Evolutionary conservation across 495 filamentous ascomycete genomes (phyloP).

Genomic region (Trichocladium uniseriatum): DNA sequence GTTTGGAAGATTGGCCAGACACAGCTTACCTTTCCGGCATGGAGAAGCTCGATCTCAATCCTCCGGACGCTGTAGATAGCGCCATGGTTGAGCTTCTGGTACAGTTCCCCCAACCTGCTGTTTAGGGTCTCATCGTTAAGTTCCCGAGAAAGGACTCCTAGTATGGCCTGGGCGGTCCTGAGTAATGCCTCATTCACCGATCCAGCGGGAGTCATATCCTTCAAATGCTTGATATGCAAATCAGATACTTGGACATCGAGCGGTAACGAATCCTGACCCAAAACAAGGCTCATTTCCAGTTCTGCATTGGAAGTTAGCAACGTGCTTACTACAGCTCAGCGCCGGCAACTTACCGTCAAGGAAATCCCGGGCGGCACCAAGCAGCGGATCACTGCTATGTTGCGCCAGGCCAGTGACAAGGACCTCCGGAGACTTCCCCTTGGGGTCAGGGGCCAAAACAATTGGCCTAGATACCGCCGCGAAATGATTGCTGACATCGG

Average conservation of each 20-base stretch:
- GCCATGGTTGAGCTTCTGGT: slow-evolving; percentile 22
- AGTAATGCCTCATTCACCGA: slow-evolving; percentile 20
- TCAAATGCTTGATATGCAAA: slow-evolving; percentile 27
- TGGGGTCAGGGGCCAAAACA: slow-evolving; percentile 20
- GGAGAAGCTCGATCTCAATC: slow-evolving; percentile 38
- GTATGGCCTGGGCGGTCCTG: slow-evolving; percentile 21
- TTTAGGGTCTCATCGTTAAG: slow-evolving; percentile 20
- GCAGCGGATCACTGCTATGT: slow-evolving; percentile 24
- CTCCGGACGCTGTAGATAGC: slow-evolving; percentile 30
- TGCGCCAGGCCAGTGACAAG: neutral
- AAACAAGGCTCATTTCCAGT: slow-evolving; percentile 33
- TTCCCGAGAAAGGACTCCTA: slow-evolving; percentile 19
- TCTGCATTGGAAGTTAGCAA: slow-evolving; percentile 24
- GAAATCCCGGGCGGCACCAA: slow-evolving; percentile 33
- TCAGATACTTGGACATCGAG: slow-evolving; percentile 25
- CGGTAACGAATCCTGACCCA: slow-evolving; percentile 17
- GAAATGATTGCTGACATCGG: slow-evolving; percentile 10
- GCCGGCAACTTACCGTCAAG: slow-evolving; percentile 34
- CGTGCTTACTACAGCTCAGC: neutral
- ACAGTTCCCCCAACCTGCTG: slow-evolving; percentile 20
- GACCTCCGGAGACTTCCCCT: slow-evolving; percentile 34
- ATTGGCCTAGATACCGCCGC: neutral
- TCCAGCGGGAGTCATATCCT: slow-evolving; percentile 14
- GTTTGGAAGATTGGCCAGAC: neutral
- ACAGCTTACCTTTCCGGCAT: slow-evolving; percentile 35